Percentiles rank a stretch among this genome's conserved stretches.
These are phyloP conservation scores for Leucosporidium creatinivorum DNA, from an alignment of 768 basidiomycete species.

Conservation along the genomic window DNA sequence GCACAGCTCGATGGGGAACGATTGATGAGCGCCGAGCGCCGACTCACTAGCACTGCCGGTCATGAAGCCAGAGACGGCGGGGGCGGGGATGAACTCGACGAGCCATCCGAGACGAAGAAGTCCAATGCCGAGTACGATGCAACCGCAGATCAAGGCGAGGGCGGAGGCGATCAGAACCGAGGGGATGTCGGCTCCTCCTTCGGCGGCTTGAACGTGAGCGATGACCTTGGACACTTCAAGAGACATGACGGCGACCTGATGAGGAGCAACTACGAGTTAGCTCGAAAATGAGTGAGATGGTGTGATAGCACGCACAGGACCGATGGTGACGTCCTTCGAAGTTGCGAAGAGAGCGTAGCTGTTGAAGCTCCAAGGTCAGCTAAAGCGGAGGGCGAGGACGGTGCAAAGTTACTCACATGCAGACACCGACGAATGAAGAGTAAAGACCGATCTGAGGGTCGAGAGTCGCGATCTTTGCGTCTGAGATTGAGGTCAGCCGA, in stretches of 20 bases:
- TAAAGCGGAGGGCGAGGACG: constrained; percentile 77
- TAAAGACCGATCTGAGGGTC: constrained; percentile 85
- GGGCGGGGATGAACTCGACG: constrained; percentile 58
- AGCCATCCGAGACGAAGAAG: constrained; percentile 85
- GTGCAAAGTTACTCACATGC: neutral
- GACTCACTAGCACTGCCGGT: constrained; percentile 69
- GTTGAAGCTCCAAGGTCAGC: constrained; percentile 51
- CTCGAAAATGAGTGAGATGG: too few relatives aligned
- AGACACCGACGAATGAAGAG: constrained; percentile 79
- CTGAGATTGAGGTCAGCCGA: too few relatives aligned
- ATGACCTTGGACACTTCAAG: constrained; percentile 52
- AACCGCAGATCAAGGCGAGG: constrained; percentile 77
- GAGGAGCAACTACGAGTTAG: too few relatives aligned
- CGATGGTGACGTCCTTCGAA: constrained; percentile 94
- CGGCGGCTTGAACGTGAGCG: constrained; percentile 23
- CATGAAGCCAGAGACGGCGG: constrained; percentile 69
- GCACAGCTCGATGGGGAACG: neutral
- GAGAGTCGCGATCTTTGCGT: constrained; percentile 60
- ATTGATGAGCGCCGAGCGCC: constrained; percentile 2
- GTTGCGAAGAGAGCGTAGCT: constrained; percentile 95
- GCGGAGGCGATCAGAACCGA: constrained; percentile 60
- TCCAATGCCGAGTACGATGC: constrained; percentile 84
- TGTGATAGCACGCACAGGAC: constrained; percentile 51
- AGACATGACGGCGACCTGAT: constrained; percentile 80
- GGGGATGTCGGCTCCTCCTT: constrained; percentile 5